phyloP scores from a whole-genome alignment of 2,329 filamentous ascomycete species.

The Alternaria sp. region DNA sequence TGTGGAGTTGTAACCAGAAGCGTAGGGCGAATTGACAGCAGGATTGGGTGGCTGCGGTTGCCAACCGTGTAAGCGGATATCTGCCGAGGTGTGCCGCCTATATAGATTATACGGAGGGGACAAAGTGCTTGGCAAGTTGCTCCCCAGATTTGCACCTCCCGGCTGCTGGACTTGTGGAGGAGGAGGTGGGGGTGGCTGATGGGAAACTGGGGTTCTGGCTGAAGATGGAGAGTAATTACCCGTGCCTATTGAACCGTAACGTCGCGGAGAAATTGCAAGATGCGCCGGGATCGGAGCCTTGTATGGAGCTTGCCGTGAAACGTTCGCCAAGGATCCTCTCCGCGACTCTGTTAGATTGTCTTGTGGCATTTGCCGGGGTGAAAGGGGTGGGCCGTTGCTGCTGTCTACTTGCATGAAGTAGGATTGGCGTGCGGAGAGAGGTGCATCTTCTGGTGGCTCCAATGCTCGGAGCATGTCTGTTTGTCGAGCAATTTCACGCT shows the following conservation, averaged over 20 bases:
- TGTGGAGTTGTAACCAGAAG: conserved; percentile 65
- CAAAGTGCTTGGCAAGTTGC: conserved; percentile 48
- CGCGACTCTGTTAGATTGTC: conserved; percentile 71
- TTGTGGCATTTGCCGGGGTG: conserved; percentile 83
- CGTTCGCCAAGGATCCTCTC: conserved; percentile 66
- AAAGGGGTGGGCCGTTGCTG: conserved; percentile 72
- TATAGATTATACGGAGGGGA: conserved; percentile 71
- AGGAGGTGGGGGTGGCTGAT: conserved; percentile 65
- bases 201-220: conserved; percentile 73
- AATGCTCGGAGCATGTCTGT: conserved; percentile 63
- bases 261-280: conserved; percentile 76
- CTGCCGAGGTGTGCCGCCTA: conserved; percentile 90
- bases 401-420: conserved; percentile 52
- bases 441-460: conserved; percentile 68
- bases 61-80: conserved; percentile 76
- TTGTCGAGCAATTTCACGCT: conserved; percentile 68
- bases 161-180: conserved; percentile 70
- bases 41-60: conserved; percentile 63
- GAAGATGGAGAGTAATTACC: conserved; percentile 73
- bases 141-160: conserved; percentile 57
- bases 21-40: conserved; percentile 67
- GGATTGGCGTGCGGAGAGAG: conserved; percentile 61
- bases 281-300: conserved; percentile 82
- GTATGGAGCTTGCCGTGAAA: conserved; percentile 69
- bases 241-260: conserved; percentile 86